phyloP scores from a whole-genome alignment of 148 eudicot genomes.

The Oxyria digyna region DNA sequence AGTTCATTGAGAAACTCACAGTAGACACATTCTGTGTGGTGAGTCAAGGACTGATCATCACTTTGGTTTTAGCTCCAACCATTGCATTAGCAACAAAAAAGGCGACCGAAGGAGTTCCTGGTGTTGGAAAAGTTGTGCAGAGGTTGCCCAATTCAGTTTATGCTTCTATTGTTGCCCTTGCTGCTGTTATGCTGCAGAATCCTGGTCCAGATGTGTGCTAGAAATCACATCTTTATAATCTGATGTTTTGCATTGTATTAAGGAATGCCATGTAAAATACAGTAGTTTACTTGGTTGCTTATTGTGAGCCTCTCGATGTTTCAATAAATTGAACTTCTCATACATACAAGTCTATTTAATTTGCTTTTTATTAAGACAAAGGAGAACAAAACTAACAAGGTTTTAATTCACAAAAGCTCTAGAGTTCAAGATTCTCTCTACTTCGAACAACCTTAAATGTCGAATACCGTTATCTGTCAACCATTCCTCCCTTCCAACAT shows the following conservation, averaged over 20 bases:
- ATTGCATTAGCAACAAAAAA: slow-evolving; percentile 74
- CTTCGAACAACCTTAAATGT: slow-evolving; percentile 55
- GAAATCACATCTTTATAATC: background rate
- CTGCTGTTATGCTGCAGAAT: slow-evolving; percentile 45
- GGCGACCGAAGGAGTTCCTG: slow-evolving; percentile 72
- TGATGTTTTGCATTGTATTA: background rate
- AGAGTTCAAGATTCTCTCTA: slow-evolving; percentile 43
- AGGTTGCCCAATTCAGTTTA: slow-evolving; percentile 75
- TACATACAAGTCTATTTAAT: too few relatives aligned
- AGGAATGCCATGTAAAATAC: background rate
- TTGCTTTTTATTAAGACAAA: too few relatives aligned
- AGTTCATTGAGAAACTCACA: slow-evolving; percentile 44
- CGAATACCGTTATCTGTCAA: slow-evolving; percentile 48
- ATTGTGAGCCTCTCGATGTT: background rate
- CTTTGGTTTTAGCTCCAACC: slow-evolving; percentile 63
- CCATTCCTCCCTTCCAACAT: slow-evolving; percentile 46
- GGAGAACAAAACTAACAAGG: background rate
- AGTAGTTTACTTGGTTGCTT: background rate
- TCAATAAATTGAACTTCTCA: too few relatives aligned
- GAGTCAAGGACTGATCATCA: slow-evolving; percentile 72
- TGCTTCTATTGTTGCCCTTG: slow-evolving; percentile 69
- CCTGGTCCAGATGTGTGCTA: slow-evolving; percentile 13
- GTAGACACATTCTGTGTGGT: slow-evolving; percentile 42
- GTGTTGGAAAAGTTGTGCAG: slow-evolving; percentile 68
- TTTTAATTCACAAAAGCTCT: slow-evolving; percentile 13